These are phyloP conservation scores for Botrytis medusae DNA, from an alignment of 2,329 filamentous ascomycete species.

Conservation along the genomic window DNA sequence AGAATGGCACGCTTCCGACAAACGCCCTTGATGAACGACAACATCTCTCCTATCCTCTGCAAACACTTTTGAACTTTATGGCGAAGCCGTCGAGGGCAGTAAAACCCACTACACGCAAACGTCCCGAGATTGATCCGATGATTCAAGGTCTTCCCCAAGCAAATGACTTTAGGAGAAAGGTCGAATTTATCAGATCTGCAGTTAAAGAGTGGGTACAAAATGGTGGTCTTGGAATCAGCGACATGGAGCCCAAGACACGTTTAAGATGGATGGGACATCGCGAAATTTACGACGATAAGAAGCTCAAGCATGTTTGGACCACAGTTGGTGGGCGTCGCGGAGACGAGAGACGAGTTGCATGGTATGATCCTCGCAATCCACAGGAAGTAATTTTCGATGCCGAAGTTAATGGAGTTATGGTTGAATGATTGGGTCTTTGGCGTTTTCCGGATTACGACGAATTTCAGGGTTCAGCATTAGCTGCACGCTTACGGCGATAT, in stretches of 20 bases:
- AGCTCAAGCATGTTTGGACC: slow-evolving; percentile 67
- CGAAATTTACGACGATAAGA: slow-evolving; percentile 52
- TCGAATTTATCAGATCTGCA: slow-evolving; percentile 68
- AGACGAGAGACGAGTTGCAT: slow-evolving; percentile 46
- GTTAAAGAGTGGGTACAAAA: slow-evolving; percentile 70
- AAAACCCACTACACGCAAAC: slow-evolving; percentile 51
- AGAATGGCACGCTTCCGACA: slow-evolving; percentile 66
- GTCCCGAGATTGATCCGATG: slow-evolving; percentile 60
- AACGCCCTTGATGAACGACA: slow-evolving; percentile 70
- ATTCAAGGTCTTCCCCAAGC: slow-evolving; percentile 65
- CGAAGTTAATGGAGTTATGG: slow-evolving; percentile 26
- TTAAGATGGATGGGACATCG: slow-evolving; percentile 60
- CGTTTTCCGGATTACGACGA: not conserved
- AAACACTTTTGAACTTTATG: slow-evolving; percentile 69
- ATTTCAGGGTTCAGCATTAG: not conserved
- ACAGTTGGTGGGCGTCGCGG: slow-evolving; percentile 64
- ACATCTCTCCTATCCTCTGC: slow-evolving; percentile 69
- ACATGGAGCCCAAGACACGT: slow-evolving; percentile 53
- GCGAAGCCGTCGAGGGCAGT: slow-evolving; percentile 49
- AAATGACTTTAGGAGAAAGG: slow-evolving; percentile 72
- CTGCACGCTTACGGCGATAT: not conserved
- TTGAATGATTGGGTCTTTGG: slow-evolving; percentile 18
- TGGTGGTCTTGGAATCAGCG: slow-evolving; percentile 67
- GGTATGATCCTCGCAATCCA: slow-evolving; percentile 40
- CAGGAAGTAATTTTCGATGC: slow-evolving; percentile 37